These are phyloP conservation scores for Centaurea solstitialis DNA, from an alignment of 129 eudicot genomes.

Conservation along the genomic window DNA sequence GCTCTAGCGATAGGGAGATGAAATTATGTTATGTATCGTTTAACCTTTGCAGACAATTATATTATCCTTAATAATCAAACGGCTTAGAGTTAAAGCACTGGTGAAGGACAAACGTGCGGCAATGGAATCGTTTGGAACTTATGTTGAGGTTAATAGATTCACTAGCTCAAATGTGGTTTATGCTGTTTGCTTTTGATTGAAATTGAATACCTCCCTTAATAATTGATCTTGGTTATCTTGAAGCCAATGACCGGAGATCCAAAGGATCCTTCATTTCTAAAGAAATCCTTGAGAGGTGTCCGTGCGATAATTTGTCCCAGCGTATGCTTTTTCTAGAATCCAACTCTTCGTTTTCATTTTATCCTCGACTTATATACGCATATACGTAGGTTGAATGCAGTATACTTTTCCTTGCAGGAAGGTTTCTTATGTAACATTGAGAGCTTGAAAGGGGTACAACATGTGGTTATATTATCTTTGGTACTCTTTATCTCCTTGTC, in stretches of 20 bases:
- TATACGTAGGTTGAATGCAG: slow-evolving; percentile 19
- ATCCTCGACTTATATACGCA: slow-evolving; percentile 1
- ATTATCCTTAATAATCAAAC: slow-evolving; percentile 74
- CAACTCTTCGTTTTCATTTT: neutral
- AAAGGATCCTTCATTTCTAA: slow-evolving; percentile 52
- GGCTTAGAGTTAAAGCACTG: slow-evolving; percentile 80
- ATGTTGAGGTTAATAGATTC: slow-evolving; percentile 75
- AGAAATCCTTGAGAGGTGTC: slow-evolving; percentile 80
- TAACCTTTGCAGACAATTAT: slow-evolving; percentile 71
- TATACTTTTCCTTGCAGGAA: slow-evolving; percentile 55
- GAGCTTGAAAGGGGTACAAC: slow-evolving; percentile 74
- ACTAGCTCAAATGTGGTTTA: neutral
- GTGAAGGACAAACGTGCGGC: slow-evolving; percentile 94
- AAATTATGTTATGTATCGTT: neutral
- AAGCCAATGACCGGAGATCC: slow-evolving; percentile 76
- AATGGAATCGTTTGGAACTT: slow-evolving; percentile 88
- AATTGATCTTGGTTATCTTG: slow-evolving; percentile 21
- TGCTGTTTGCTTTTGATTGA: neutral
- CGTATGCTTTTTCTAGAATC: slow-evolving; percentile 43
- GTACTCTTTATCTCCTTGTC: slow-evolving; percentile 43
- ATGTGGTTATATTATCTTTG: slow-evolving; percentile 86
- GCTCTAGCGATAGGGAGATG: neutral
- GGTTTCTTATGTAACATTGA: slow-evolving; percentile 63
- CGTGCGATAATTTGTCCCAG: slow-evolving; percentile 82
- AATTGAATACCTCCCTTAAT: slow-evolving; percentile 7